A percentile compares a stretch with the other conserved stretches of the same genome.
phyloP scores from a whole-genome alignment of 345 rosid species.

The Melaleuca quinquenervia region DNA sequence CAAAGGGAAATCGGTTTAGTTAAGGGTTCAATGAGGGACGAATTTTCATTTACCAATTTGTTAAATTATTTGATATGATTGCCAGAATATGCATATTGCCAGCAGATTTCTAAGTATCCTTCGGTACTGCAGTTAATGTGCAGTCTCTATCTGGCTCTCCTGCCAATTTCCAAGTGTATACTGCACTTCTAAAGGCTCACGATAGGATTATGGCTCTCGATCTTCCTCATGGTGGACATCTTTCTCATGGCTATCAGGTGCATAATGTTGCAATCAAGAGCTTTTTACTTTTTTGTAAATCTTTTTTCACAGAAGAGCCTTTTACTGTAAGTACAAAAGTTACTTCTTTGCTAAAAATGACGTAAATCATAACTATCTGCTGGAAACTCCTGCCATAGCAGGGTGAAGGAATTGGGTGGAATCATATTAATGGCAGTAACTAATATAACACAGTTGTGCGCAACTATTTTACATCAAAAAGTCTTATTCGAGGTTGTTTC shows the following conservation, averaged over 20 bases:
- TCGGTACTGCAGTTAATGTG: conserved; percentile 67
- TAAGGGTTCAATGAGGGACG: neutral
- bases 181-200: conserved; percentile 89
- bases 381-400: neutral
- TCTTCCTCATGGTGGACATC: conserved; percentile 99
- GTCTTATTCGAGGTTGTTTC: neutral
- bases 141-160: conserved; percentile 98
- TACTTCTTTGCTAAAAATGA: neutral
- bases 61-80: neutral
- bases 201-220: conserved; percentile 99
- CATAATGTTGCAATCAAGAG: neutral
- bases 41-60: neutral
- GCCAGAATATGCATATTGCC: neutral
- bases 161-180: conserved; percentile 88
- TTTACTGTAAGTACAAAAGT: neutral
- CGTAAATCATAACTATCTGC: neutral
- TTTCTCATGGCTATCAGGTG: conserved; percentile 99
- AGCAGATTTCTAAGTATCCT: neutral
- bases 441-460: neutral
- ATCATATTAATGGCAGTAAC: neutral
- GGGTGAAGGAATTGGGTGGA: neutral
- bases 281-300: neutral
- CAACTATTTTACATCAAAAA: neutral
- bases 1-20: neutral
- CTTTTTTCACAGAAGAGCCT: neutral